Base-by-base conservation (phyloP, 306 rosid genomes). In the Cucumis cinereus region DNA sequence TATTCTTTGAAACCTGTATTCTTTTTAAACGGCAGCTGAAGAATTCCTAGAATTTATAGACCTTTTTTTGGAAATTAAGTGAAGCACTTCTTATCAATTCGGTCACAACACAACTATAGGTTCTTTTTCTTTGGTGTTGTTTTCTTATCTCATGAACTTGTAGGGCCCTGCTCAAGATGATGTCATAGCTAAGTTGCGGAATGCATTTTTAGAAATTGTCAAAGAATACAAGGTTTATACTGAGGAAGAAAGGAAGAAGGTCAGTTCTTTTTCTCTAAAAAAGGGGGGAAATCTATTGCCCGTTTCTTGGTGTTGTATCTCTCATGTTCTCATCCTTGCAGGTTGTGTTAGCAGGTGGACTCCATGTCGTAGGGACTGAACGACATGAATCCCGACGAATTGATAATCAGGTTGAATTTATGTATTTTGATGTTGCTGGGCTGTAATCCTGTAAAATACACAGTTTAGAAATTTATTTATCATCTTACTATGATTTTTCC, bases 321-420 rank as follows among this genome's bases (percentile, higher is more conserved):
- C 76, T 58, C 69, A 61, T 59, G 59, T 79, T 78, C 23, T 75
- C 78, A 59, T 52, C 80, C 79, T 58, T 75, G 75, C 87, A 94
- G 99, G 99, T 92, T 77, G 95, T 94, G 78, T 84, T 85, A 78
- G 96, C 99, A 78, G 99, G 99, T 77, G 99, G 98, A 78, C 89
- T 94, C 62, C 97, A 91, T 85, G 98, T 94, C 11, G 93, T 91
- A 56, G 98, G 97, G 28, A 86, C 96, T 47, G 98, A 94, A 77
- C 98, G 97, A 68, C 98, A 94, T 76, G 98, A 94, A 82, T 91
- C 98, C 71, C 88, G 98, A 66, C 73, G 98, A 75, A 89, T 94
- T 74, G 97, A 94, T 83, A 94, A 94, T 84, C 98, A 94, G 97
- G 98, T 94, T 77, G 68, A 26, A 73, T 58, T 75, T 70, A 49